Conservation (phyloP, 805 yeast species). For the Middelhovenomyces tepae region DNA sequence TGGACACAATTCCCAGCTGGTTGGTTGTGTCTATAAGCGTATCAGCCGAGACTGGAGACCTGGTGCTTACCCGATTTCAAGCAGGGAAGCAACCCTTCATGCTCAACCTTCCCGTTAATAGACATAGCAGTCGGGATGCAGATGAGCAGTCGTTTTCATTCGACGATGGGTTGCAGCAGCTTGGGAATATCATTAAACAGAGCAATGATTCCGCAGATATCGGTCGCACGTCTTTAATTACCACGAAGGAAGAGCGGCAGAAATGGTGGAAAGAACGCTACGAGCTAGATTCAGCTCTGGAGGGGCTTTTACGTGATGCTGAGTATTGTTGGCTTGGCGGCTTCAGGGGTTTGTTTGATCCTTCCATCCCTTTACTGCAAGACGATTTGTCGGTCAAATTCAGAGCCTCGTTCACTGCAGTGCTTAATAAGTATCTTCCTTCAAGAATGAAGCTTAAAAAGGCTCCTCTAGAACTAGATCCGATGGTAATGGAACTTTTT, state of each 20-base stretch:
- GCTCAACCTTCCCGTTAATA: constrained; percentile 50
- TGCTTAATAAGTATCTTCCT: constrained; percentile 41
- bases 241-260: constrained; percentile 49
- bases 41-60: constrained; percentile 48
- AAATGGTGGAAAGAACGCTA: constrained; percentile 75
- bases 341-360: constrained; percentile 53
- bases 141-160: constrained; percentile 37
- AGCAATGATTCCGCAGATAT: constrained; percentile 55
- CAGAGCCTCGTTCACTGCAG: constrained; percentile 29
- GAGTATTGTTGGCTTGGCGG: constrained; percentile 74
- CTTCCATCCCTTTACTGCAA: constrained; percentile 17
- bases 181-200: constrained; percentile 43
- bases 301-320: constrained; percentile 43
- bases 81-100: constrained; percentile 34
- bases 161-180: constrained; percentile 36
- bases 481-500: constrained; percentile 42
- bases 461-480: constrained; percentile 31
- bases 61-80: constrained; percentile 43
- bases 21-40: constrained; percentile 51
- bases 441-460: constrained; percentile 29
- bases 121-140: constrained; percentile 38
- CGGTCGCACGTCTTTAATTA: constrained; percentile 43
- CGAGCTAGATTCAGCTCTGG: constrained; percentile 48
- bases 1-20: constrained; percentile 46
- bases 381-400: constrained; percentile 26